Percentiles rank a stretch among this genome's conserved stretches.
Conservation (phyloP, 768 basidiomycete species). For the Boletus vermiculosoides region DNA sequence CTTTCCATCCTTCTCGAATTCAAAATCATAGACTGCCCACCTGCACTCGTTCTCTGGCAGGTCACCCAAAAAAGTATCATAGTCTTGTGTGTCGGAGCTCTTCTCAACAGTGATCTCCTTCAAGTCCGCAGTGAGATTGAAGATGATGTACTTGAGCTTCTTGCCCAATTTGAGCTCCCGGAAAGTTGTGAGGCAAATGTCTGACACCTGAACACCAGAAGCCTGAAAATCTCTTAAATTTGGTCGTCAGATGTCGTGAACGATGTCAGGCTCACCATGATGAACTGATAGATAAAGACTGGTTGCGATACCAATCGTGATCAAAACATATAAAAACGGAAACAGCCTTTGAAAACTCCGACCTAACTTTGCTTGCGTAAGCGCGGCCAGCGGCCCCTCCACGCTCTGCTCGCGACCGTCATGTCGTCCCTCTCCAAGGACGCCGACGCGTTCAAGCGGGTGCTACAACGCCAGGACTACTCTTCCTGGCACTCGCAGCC, state of each 20-base stretch:
- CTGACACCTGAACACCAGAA: constrained; percentile 48
- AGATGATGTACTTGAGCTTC: constrained; percentile 86
- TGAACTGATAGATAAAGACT: constrained; percentile 20
- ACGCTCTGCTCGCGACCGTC: constrained; percentile 15
- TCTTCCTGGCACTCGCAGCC: constrained; percentile 87
- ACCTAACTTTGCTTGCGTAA: constrained; percentile 29
- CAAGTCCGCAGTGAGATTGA: constrained; percentile 52
- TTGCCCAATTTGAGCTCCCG: constrained; percentile 34
- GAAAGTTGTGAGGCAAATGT: constrained; percentile 42
- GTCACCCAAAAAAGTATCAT: constrained; percentile 69
- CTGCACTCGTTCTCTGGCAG: constrained; percentile 73
- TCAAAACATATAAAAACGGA: constrained; percentile 11
- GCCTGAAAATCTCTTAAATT: constrained; percentile 17
- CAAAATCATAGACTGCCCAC: constrained; percentile 92
- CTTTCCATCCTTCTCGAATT: constrained; percentile 72
- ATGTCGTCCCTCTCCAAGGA: constrained; percentile 75
- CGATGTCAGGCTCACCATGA: constrained; percentile 30
- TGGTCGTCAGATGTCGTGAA: background rate
- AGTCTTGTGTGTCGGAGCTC: constrained; percentile 47
- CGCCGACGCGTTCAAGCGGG: constrained; percentile 65
- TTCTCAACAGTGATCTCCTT: constrained; percentile 79
- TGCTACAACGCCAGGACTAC: constrained; percentile 63
- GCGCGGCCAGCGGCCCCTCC: background rate
- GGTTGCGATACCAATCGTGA: constrained; percentile 29
- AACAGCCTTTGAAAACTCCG: constrained; percentile 19